phyloP scores from a whole-genome alignment of 331 rosid species.

The Quercus phellos region DNA sequence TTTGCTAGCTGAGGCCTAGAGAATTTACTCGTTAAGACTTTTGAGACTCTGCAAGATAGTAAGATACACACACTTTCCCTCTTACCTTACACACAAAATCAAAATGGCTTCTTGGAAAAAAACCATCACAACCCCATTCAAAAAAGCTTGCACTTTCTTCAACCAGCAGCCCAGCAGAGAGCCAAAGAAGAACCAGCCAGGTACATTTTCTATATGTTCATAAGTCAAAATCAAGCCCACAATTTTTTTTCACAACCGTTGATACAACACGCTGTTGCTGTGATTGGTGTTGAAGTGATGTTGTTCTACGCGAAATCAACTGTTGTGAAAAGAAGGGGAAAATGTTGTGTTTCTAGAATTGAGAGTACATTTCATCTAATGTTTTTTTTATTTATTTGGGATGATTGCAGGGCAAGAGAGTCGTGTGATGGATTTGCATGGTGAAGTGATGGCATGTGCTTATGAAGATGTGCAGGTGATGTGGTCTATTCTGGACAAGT shows the following conservation, averaged over 20 bases:
- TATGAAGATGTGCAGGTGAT: slow-evolving; percentile 95
- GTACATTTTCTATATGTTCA: slow-evolving; percentile 11
- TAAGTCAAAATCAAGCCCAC: neutral
- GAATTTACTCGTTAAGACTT: slow-evolving; percentile 5
- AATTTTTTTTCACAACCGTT: too few relatives aligned
- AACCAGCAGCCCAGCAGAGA: slow-evolving; percentile 62
- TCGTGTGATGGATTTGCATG: slow-evolving; percentile 64
- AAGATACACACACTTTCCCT: neutral
- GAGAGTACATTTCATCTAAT: neutral
- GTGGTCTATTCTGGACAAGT: slow-evolving; percentile 98
- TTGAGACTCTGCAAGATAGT: neutral
- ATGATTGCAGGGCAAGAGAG: slow-evolving; percentile 53
- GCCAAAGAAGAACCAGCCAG: slow-evolving; percentile 67
- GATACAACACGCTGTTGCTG: too few relatives aligned
- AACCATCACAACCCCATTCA: slow-evolving; percentile 82
- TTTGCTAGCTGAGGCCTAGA: slow-evolving; percentile 2
- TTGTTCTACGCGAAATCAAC: too few relatives aligned
- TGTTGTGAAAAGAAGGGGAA: too few relatives aligned
- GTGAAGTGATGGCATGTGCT: slow-evolving; percentile 94
- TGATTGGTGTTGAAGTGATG: too few relatives aligned
- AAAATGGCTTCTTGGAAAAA: slow-evolving; percentile 91
- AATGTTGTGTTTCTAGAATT: too few relatives aligned
- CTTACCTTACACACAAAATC: neutral
- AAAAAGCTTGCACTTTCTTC: slow-evolving; percentile 77
- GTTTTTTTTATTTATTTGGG: neutral